Evolutionary conservation across 73 alveolate genomes (phyloP), one percentile per base, ranked within the genome.

Genomic region (Paramecium primaurelia): DNA sequence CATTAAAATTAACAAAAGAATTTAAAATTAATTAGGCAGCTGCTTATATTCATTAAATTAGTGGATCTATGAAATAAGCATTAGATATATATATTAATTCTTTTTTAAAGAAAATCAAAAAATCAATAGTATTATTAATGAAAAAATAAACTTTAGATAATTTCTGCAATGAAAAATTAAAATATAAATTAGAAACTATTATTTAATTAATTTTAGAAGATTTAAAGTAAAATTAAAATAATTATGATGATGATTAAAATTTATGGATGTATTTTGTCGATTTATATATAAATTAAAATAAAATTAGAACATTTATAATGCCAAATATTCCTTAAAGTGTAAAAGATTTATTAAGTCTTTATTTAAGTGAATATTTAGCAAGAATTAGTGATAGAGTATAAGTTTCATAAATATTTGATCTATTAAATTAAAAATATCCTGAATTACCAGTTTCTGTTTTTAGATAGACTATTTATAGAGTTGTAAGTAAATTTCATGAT

Each of bases 371-470:
- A 42, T 80, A 32, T 26, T 80, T 80, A 44, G 71, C 58, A 11
- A 80, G 44, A 26, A 80, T 80, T 5, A 49, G 77, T 22, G 71
- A 42, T 26, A 32, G 58, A 26, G 91, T 80, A 22, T 7, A 11
- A 20, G 75, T 80, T 32, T 32, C 91, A 3, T 8, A 80, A 9
- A 32, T 80, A 45, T 80, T 80, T 47, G 91, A 80, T 26, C 30
- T 26, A 80, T 47, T 80, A 47, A 45, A 80, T 25, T 2, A n/a
- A 22, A 80, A 80, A 25, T 80, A 80, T 80, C 47, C 64, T 11
- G 91, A 80, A 80, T 45, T 80, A 12, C 91, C 91, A 12, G 73
- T 80, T 8, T 44, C 49, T 22, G 73, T 80, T 32, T 80, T 80
- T 25, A 80, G 91, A 80, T 80, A 80, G 16, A 45, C 91, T 25